These are phyloP conservation scores for Ustilago trichophora DNA, from an alignment of 1,284 basidiomycete genomes.

Conservation along the genomic window DNA sequence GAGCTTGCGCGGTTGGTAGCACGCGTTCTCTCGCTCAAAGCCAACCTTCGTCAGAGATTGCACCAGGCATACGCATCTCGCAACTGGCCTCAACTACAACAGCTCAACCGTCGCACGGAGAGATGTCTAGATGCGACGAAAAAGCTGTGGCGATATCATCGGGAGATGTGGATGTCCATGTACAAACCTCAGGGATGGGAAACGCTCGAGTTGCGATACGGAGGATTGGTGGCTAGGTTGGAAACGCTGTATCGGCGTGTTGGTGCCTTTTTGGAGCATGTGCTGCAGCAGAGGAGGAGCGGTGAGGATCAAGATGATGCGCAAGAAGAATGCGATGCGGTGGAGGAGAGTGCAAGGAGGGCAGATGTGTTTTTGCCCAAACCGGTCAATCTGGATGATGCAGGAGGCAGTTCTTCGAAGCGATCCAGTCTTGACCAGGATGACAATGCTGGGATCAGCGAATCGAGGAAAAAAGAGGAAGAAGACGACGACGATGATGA, in stretches of 20 bases:
- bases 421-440: constrained; percentile 1
- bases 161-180: constrained; percentile 63
- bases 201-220: constrained; percentile 66
- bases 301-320: not conserved
- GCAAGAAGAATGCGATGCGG: constrained; percentile 1
- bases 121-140: constrained; percentile 44
- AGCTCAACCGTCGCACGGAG: constrained; percentile 23
- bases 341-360: not conserved
- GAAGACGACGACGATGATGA: constrained; percentile 10
- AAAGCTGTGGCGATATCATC: constrained; percentile 61
- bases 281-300: not conserved
- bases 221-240: constrained; percentile 62
- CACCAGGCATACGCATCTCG: constrained; percentile 45
- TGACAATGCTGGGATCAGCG: not conserved
- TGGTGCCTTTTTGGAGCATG: constrained; percentile 35
- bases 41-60: constrained; percentile 42
- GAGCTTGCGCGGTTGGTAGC: constrained; percentile 47
- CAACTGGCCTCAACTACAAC: constrained; percentile 45
- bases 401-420: constrained; percentile 3
- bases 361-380: constrained; percentile 23
- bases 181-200: constrained; percentile 66
- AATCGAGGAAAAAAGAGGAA: not conserved
- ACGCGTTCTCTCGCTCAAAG: constrained; percentile 43
- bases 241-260: constrained; percentile 64
- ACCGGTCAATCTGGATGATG: constrained; percentile 17